These are phyloP conservation scores for Crithidia mellificae DNA, from an alignment of 208 protist genomes.

Conservation along the genomic window DNA sequence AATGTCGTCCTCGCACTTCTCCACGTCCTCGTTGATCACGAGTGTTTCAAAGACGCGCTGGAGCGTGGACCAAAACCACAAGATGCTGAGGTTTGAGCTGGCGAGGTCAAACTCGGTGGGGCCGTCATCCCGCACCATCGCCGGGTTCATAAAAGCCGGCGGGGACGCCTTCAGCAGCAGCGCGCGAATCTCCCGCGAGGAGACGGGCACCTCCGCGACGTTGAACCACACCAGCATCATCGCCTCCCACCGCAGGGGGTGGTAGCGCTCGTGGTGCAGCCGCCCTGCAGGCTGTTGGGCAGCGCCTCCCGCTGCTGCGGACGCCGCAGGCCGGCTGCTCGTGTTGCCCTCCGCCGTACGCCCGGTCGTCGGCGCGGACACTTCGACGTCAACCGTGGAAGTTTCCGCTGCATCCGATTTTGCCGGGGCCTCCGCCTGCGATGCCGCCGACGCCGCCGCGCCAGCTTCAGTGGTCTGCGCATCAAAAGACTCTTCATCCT, in stretches of 20 bases:
- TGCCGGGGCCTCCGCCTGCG: background rate
- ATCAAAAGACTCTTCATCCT: conserved; percentile 5
- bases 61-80: conserved; percentile 57
- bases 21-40: conserved; percentile 40
- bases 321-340: background rate
- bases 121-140: conserved; percentile 26
- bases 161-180: conserved; percentile 38
- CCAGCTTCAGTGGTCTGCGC: background rate
- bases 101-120: conserved; percentile 33
- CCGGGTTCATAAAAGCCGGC: conserved; percentile 28
- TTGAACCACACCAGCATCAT: conserved; percentile 39
- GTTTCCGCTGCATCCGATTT: background rate
- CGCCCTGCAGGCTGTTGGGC: background rate
- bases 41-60: conserved; percentile 46
- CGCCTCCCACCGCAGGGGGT: conserved; percentile 36
- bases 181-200: conserved; percentile 40
- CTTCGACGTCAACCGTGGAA: background rate
- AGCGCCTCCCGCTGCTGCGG: background rate
- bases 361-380: background rate
- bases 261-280: background rate
- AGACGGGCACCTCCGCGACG: conserved; percentile 31
- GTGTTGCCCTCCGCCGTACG: background rate
- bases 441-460: background rate
- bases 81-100: conserved; percentile 46
- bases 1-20: conserved; percentile 44